Conservation (phyloP, 148 eudicot species). For the Amaranthus cruentus region DNA sequence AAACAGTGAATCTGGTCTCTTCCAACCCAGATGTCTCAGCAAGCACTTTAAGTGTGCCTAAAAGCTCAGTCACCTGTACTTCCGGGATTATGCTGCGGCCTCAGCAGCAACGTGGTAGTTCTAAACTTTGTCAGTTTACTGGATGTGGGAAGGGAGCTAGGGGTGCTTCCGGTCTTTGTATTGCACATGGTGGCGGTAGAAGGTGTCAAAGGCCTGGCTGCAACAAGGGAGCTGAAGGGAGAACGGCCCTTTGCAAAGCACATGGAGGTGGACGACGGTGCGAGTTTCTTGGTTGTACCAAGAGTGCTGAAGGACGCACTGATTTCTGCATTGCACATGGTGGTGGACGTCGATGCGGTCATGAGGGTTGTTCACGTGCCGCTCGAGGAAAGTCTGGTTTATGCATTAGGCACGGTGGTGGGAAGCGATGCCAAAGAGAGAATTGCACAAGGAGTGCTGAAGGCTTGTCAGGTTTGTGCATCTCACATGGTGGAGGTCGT, state of each 20-base stretch:
- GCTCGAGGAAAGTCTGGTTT: conserved; percentile 91
- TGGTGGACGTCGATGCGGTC: conserved; percentile 86
- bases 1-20: conserved; percentile 26
- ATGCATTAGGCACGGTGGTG: conserved; percentile 97
- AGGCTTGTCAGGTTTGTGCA: conserved; percentile 93
- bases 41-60: conserved; percentile 46
- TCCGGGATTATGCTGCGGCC: conserved; percentile 54
- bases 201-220: conserved; percentile 90
- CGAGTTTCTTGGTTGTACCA: conserved; percentile 78
- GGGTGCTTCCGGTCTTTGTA: conserved; percentile 95
- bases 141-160: conserved; percentile 95
- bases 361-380: conserved; percentile 75
- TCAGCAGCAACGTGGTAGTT: conserved; percentile 42
- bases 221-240: conserved; percentile 95
- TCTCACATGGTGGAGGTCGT: conserved; percentile 97
- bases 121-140: conserved; percentile 63
- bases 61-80: conserved; percentile 81
- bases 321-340: conserved; percentile 95
- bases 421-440: conserved; percentile 85
- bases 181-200: conserved; percentile 97
- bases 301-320: conserved; percentile 93
- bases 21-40: conserved; percentile 43
- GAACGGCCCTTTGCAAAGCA: conserved; percentile 96
- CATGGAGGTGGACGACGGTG: conserved; percentile 98
- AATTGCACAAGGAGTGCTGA: conserved; percentile 91